phyloP scores from a whole-genome alignment of 2,329 filamentous ascomycete species.

The Colletotrichum caudatum region DNA sequence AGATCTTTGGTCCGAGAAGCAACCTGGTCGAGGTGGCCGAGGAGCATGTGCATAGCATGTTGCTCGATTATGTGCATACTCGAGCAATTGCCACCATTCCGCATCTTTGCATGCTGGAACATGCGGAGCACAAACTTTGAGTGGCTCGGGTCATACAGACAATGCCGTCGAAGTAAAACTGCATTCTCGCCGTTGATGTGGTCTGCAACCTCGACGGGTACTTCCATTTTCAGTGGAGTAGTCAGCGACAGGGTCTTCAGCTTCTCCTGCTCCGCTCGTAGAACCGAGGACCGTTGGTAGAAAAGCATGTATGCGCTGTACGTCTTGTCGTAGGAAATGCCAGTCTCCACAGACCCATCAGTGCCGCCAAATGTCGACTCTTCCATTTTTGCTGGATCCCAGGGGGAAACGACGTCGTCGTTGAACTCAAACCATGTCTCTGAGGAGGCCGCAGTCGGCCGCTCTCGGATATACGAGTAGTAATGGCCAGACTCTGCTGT shows the following conservation, averaged over 20 bases:
- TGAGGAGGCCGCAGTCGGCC: conserved; percentile 65
- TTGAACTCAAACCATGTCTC: conserved; percentile 91
- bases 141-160: conserved; percentile 81
- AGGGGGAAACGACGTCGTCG: conserved; percentile 82
- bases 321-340: conserved; percentile 71
- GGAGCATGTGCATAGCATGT: conserved; percentile 64
- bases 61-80: conserved; percentile 52
- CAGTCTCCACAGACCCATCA: conserved; percentile 63
- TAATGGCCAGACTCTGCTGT: conserved; percentile 96
- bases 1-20: conserved; percentile 77
- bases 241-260: conserved; percentile 53
- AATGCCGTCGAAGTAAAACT: conserved; percentile 79
- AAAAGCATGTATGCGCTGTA: conserved; percentile 98
- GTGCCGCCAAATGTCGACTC: conserved; percentile 83
- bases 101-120: conserved; percentile 66
- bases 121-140: conserved; percentile 74
- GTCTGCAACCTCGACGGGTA: conserved; percentile 62
- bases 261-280: conserved; percentile 65
- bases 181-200: conserved; percentile 80
- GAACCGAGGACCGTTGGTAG: conserved; percentile 83
- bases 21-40: conserved; percentile 81
- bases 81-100: conserved; percentile 63
- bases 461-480: conserved; percentile 92
- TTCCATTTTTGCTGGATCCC: conserved; percentile 80
- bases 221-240: conserved; percentile 58